These are phyloP conservation scores for Larix kaempferi DNA, from an alignment of 75 land plant species.

Conservation along the genomic window DNA sequence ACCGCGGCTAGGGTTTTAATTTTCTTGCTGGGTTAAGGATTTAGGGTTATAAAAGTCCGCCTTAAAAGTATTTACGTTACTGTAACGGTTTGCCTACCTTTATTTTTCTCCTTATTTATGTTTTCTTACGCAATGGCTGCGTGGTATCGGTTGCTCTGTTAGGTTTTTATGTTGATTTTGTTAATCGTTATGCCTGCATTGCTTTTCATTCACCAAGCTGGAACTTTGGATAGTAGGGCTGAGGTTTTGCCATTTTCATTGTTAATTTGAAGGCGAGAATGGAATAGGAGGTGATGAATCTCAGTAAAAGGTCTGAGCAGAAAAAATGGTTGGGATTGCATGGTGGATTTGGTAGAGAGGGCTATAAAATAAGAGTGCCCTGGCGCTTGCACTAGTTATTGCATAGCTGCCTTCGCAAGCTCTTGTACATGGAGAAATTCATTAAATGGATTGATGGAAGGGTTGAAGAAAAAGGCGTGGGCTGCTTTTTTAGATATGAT, in stretches of 20 bases:
- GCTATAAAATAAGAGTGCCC: slow-evolving; percentile 1
- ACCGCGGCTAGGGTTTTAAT: background rate
- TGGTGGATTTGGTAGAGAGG: background rate
- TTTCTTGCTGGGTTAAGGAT: background rate
- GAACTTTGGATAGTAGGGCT: background rate
- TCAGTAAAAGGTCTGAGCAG: slow-evolving; percentile 9
- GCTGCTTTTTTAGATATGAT: slow-evolving; percentile 6
- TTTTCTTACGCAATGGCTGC: background rate
- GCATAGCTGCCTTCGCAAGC: slow-evolving; percentile 5
- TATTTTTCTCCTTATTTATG: background rate
- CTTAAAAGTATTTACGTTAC: too few relatives aligned
- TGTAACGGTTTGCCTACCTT: background rate
- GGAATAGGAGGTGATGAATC: slow-evolving; percentile 1
- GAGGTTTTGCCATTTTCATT: background rate
- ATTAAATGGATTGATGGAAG: background rate
- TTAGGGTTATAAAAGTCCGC: background rate
- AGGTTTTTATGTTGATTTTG: background rate
- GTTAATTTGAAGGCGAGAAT: background rate
- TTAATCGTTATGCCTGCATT: background rate
- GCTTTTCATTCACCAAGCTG: background rate
- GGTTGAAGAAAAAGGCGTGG: slow-evolving; percentile 15
- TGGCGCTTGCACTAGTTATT: background rate
- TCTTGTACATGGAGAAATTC: background rate
- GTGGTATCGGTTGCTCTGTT: background rate
- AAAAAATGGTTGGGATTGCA: background rate